These are phyloP conservation scores for Rhododendron vialii DNA, from an alignment of 148 eudicot species.

Conservation along the genomic window DNA sequence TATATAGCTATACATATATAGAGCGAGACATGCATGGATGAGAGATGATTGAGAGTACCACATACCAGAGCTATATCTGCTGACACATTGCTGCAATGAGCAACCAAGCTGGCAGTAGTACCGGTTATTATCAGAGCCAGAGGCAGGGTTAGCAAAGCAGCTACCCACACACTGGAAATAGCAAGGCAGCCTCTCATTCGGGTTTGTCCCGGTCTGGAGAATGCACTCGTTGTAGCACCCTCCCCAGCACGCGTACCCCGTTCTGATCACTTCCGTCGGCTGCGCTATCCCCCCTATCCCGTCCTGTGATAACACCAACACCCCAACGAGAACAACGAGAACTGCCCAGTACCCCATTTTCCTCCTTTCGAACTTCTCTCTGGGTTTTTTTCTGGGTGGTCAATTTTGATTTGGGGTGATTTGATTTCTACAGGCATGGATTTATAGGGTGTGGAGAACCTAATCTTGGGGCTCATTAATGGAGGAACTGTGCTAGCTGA, in stretches of 20 bases:
- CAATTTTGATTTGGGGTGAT: no score
- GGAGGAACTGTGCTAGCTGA: background rate
- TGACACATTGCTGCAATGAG: constrained; percentile 14
- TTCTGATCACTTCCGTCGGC: background rate
- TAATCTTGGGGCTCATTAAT: constrained; percentile 10
- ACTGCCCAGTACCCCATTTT: background rate
- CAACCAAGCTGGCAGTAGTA: constrained; percentile 33
- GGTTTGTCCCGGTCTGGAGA: background rate
- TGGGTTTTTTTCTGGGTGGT: background rate
- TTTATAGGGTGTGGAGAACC: background rate
- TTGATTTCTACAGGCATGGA: background rate
- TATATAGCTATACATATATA: no score
- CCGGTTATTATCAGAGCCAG: background rate
- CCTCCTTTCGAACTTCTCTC: background rate
- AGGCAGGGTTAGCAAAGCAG: constrained; percentile 9
- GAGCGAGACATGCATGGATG: background rate
- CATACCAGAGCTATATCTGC: constrained; percentile 6
- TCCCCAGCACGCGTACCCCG: constrained; percentile 25
- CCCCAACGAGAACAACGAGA: background rate
- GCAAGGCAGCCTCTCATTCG: constrained; percentile 13
- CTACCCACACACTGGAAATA: constrained; percentile 12
- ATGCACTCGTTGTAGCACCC: constrained; percentile 35
- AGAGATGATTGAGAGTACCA: background rate
- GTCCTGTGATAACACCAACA: background rate
- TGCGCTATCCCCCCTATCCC: background rate